Conservation (phyloP, 2,329 filamentous ascomycete species). For the Talaromyces piceae region DNA sequence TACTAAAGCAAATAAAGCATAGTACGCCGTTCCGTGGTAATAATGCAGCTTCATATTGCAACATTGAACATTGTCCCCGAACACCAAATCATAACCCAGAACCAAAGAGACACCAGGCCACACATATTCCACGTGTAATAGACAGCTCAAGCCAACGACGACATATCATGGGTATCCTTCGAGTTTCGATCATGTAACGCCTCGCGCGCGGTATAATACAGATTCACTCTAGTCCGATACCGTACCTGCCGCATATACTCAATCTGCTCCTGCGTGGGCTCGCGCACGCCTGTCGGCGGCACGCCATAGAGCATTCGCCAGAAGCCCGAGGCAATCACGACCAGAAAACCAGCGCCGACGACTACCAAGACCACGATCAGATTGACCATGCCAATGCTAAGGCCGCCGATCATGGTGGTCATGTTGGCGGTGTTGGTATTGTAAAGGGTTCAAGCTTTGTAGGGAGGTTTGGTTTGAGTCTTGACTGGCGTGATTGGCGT, state of each 20-base stretch:
- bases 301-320: neutral
- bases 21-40: too few relatives aligned
- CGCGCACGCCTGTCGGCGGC: neutral
- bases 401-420: conserved; percentile 2
- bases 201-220: conserved; percentile 6
- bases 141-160: neutral
- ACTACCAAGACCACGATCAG: conserved; percentile 9
- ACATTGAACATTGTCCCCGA: too few relatives aligned
- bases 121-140: neutral
- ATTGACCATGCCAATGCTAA: conserved; percentile 9
- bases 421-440: conserved; percentile 6
- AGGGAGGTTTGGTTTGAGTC: too few relatives aligned
- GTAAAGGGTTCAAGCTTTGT: too few relatives aligned
- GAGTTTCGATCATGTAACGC: neutral
- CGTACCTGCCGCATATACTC: conserved; percentile 11
- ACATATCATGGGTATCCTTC: neutral
- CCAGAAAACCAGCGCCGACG: conserved; percentile 4
- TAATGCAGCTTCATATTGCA: too few relatives aligned
- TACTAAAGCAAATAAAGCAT: too few relatives aligned
- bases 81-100: too few relatives aligned
- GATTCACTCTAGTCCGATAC: conserved; percentile 3
- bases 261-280: conserved; percentile 4
- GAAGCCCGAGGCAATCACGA: conserved; percentile 5
- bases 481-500: too few relatives aligned
- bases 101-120: too few relatives aligned